Conservation (phyloP, 2,329 filamentous ascomycete genomes). For the Uncinocarpus reesii region DNA sequence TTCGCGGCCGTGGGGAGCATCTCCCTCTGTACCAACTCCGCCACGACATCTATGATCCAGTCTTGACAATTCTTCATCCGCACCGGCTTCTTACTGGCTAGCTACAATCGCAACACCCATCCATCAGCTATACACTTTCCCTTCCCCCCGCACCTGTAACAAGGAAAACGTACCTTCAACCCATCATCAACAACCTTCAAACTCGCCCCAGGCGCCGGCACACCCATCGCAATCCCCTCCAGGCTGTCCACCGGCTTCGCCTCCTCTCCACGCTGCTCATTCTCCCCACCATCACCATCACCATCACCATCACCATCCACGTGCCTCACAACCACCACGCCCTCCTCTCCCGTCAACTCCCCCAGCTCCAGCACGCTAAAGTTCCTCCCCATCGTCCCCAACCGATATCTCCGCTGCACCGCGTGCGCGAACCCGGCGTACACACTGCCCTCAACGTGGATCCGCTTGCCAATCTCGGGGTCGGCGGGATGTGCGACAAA, state of each 20-base stretch:
- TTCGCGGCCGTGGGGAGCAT: constrained; percentile 5
- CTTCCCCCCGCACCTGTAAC: background rate
- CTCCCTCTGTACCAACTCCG: constrained; percentile 8
- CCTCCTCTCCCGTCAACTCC: background rate
- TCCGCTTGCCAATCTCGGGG: constrained; percentile 11
- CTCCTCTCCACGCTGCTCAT: background rate
- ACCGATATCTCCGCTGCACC: constrained; percentile 16
- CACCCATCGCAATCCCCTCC: constrained; percentile 10
- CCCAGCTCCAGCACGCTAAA: constrained; percentile 12
- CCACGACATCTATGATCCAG: constrained; percentile 12
- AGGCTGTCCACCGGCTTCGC: constrained; percentile 12
- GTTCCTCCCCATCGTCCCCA: constrained; percentile 8
- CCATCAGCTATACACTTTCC: too few relatives aligned
- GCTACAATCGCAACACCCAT: background rate
- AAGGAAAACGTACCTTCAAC: background rate
- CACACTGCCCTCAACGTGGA: constrained; percentile 14
- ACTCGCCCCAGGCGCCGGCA: constrained; percentile 13
- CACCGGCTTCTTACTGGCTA: constrained; percentile 1
- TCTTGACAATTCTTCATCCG: constrained; percentile 12
- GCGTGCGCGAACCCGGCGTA: constrained; percentile 14
- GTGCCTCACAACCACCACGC: constrained; percentile 4
- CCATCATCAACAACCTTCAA: constrained; percentile 3
- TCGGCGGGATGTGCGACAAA: background rate
- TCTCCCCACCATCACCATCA: background rate
- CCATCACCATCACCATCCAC: background rate